Base-by-base conservation (phyloP, 2,329 filamentous ascomycete species). In the Botrytis squamosa region DNA sequence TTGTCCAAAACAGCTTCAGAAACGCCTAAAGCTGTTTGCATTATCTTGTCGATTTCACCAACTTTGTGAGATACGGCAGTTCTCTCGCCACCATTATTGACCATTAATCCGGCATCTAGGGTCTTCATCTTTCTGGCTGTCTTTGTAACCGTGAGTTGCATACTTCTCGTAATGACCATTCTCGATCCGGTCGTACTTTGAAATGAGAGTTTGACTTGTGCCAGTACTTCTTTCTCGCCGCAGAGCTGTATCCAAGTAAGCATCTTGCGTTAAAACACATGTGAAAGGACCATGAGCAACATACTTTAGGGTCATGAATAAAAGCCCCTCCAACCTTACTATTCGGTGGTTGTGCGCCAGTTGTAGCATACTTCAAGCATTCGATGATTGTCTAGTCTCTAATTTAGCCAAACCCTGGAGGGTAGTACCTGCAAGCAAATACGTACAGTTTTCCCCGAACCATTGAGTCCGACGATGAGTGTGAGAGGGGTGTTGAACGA, bases 301-400 rank as follows among this genome's bases (percentile, higher is more conserved):
- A 75, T 69, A 92, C 88, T 84, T 96, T 96, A n/a, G 96, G 96
- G 80, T 99, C 96, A 82, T 99, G 95, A 76, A 99, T 94, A 82
- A 98, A 99, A 68, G 95, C 95, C 46, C 94, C 95, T 42, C 92
- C 92, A 78, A 91, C 92, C 85, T 88, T 90, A 81, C 91, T 95
- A 85, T 98, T 97, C 46, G 96, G 94, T 1, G 96, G 96, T 66
- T 97, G 88, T 80, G 97, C 93, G 73, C 96, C 97, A 12, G 95
- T 98, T 29, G 97, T 98, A 70, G 93, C 95, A 90, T 98, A 99
- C 82, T 98, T 98, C 80, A 99, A 92, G 82, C 94, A 97, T 83
- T 99, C 96, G 83, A 99, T 99, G 81, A 99, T 97, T 74, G 96
- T 98, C 85, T 88, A 73, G n/a, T 52, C 49, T 40, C 36, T 68